Evolutionary conservation across 2,329 filamentous ascomycete genomes (phyloP), one percentile per base, ranked within the genome.

Genomic region (Beauveria australis): DNA sequence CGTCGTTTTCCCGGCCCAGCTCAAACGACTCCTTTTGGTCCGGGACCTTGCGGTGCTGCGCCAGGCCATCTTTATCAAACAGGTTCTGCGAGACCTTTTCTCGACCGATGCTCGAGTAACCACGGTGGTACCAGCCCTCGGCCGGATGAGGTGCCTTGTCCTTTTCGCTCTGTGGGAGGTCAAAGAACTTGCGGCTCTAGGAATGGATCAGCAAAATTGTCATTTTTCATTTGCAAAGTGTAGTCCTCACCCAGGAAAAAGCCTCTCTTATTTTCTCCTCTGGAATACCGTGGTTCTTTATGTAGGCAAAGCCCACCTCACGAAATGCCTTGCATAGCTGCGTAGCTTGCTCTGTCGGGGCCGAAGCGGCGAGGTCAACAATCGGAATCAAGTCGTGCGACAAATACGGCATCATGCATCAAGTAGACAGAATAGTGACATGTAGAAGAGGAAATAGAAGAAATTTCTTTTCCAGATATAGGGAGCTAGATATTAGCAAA

Each of bases 11-110:
- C n/a, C 64, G 61, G 4, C 75, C 75, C 18, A 76, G 70, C 58
- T 77, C 75, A 48, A 74, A 72, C 1, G 73, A 73, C 66, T 78
- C 75, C 63, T 76, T 72, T 28, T 69, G 67, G 54, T 72, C 67
- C 5, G 67, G 68, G n/a, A 66, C 62, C 60, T 65, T 65, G 48
- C 67, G 65, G n/a, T 60, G 46, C 49, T 62, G 43, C 22, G 53
- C 59, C 22, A 61, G 24, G 2, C 19, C 24, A 3, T 24, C 44
- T 8, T 28, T 10, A 14, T 69, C 72, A 1, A 71, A 68, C 19
- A 72, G 68, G 46, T 70, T 73, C 19, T 61, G 59, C 24, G 69
- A 69, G 3, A 74, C 66, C 56, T 73, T 74, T 64, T 74, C 73
- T 49, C 68, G 70, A 53, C 68, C 73, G 47, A 70, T 67, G 54